Conservation (phyloP, 345 rosid species). For the Cardamine occulta region DNA sequence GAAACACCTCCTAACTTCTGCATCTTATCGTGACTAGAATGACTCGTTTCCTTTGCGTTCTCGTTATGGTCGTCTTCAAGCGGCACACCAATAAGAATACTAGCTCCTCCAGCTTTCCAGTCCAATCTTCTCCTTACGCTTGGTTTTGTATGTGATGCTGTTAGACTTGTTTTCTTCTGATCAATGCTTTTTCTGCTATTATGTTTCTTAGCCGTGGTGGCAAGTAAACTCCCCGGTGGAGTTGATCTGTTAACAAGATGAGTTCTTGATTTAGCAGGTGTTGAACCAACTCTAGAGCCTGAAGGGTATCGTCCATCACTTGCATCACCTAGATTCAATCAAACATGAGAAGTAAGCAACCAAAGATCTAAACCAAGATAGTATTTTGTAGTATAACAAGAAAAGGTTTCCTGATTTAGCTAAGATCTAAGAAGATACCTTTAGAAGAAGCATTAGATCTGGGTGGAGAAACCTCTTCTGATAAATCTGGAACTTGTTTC, state of each 20-base stretch:
- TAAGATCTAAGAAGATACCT: constrained; percentile 51
- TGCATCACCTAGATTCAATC: constrained; percentile 44
- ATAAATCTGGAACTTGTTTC: constrained; percentile 90
- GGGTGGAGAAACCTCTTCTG: constrained; percentile 75
- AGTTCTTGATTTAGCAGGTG: constrained; percentile 46
- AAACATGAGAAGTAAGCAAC: constrained; percentile 18
- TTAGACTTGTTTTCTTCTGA: constrained; percentile 49
- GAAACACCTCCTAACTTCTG: constrained; percentile 58
- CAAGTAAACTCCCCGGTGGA: constrained; percentile 56
- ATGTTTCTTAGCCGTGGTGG: constrained; percentile 56
- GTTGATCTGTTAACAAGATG: constrained; percentile 48
- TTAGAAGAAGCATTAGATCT: constrained; percentile 65
- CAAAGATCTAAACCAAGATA: constrained; percentile 22
- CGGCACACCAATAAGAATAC: constrained; percentile 41
- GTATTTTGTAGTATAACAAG: constrained; percentile 8
- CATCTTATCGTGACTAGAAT: constrained; percentile 43
- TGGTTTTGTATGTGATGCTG: constrained; percentile 39
- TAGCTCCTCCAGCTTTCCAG: constrained; percentile 57
- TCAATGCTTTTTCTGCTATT: constrained; percentile 50
- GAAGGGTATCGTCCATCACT: constrained; percentile 55
- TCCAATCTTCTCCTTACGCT: constrained; percentile 58
- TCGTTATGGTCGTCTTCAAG: constrained; percentile 36
- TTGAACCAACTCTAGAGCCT: constrained; percentile 51
- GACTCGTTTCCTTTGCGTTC: constrained; percentile 28
- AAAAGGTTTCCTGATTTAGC: constrained; percentile 28